Evolutionary conservation across 1,139 yeast genomes (phyloP).

Genomic region (Kodamaea plutei): DNA sequence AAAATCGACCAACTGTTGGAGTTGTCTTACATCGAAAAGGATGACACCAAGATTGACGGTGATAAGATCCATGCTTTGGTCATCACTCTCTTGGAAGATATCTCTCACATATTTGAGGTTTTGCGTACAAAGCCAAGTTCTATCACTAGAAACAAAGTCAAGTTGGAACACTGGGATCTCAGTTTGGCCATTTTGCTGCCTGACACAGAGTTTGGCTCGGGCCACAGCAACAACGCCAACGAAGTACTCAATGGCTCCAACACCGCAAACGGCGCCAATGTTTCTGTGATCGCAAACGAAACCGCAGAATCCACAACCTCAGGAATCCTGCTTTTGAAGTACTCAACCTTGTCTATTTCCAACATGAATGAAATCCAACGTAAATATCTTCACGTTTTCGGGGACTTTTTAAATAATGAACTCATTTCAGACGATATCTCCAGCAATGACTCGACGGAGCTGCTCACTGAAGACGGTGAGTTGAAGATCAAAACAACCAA

Average conservation of each 20-base stretch:
- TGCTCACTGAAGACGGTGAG: conserved; percentile 1
- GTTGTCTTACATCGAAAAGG: conserved; percentile 14
- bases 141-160: conserved; percentile 39
- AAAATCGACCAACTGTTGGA: conserved; percentile 35
- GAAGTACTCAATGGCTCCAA: no score
- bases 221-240: no score
- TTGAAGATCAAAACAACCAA: conserved; percentile 2
- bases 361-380: conserved; percentile 31
- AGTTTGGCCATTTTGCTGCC: conserved; percentile 35
- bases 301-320: background rate
- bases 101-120: conserved; percentile 28
- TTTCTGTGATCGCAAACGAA: background rate
- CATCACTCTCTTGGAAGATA: conserved; percentile 29
- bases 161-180: conserved; percentile 42
- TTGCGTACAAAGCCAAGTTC: conserved; percentile 29
- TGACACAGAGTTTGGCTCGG: conserved; percentile 17
- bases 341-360: conserved; percentile 16
- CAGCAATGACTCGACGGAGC: background rate
- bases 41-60: conserved; percentile 10
- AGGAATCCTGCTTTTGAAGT: conserved; percentile 1
- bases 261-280: background rate
- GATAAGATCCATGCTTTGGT: conserved; percentile 23
- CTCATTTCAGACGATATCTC: conserved; percentile 12
- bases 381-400: conserved; percentile 32
- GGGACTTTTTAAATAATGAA: conserved; percentile 32